Base-by-base conservation (phyloP, 495 filamentous ascomycete species). In the Talaromyces ruber region DNA sequence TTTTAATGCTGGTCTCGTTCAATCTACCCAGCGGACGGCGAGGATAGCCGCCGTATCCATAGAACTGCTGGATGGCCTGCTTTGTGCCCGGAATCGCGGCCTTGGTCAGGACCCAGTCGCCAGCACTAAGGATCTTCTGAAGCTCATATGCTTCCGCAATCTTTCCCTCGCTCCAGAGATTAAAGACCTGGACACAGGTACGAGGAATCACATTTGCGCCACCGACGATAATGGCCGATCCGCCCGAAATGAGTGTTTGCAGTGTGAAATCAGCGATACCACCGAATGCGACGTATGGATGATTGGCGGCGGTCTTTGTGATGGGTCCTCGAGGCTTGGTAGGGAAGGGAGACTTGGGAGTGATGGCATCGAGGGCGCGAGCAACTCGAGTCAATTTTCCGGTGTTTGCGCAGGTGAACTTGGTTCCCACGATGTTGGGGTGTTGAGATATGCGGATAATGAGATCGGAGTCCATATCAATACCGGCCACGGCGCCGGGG, bases 391-490 rank as follows among this genome's bases (percentile, higher is more conserved):
- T 91, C 62, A 96, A 78, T 76, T 95, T 96, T 53, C 91, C 91
- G 0, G 90, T 94, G 74, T 90, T 93, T 52, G 89, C 91, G 68
- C 91, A 93, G 22, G 91, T 95, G 81, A 96, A 96, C 71, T 95
- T 95, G 53, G 90, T 92, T 57, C 91, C 90, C 62, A 90, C 77
- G 67, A 96, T 87, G 71, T 96, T 95, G 55, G 88, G 86, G 70
- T 95, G 90, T 64, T 87, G 74, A 22, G 88, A 90, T 47, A 96
- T 84, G 68, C 81, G 84, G 71, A 94, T 91, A 64, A 95, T 83
- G 56, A 94, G 82, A 69, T 96, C 91, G 34, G 86, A 90, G 80
- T 93, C 91, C 88, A 96, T 90, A 70, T 95, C 91, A 67, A 96
- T 90, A 28, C 91, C 91, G n/a, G 89, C 84, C 5, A 95, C 91